Conservation (phyloP, 805 yeast genomes). For the Dipodascus albidus region DNA sequence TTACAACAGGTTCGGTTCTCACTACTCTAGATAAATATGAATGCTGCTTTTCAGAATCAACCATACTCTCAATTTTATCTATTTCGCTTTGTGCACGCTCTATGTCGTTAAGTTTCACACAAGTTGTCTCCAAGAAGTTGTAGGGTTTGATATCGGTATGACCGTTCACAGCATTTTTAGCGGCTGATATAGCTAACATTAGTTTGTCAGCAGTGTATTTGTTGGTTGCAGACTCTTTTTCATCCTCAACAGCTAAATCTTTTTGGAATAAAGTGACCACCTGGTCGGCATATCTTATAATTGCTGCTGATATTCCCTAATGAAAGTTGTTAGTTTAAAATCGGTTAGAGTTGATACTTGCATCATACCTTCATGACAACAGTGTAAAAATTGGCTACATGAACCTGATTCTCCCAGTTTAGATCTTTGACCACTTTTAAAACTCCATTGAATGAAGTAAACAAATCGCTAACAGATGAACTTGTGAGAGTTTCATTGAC, state of each 20-base stretch:
- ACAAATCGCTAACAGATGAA: constrained; percentile 56
- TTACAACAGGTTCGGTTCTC: constrained; percentile 17
- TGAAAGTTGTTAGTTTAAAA: constrained; percentile 31
- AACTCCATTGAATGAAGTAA: constrained; percentile 48
- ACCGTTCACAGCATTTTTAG: constrained; percentile 27
- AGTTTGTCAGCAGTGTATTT: constrained; percentile 4
- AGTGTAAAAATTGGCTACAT: constrained; percentile 52
- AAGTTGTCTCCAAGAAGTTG: constrained; percentile 47
- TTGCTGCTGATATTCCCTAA: not conserved
- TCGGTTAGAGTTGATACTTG: constrained; percentile 6
- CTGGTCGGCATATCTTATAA: constrained; percentile 9
- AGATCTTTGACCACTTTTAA: constrained; percentile 45
- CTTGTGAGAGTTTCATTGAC: constrained; percentile 31
- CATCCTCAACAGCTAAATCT: constrained; percentile 14
- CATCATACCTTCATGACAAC: constrained; percentile 39
- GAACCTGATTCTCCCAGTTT: constrained; percentile 55
- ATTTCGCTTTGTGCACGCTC: constrained; percentile 32
- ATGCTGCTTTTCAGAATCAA: constrained; percentile 48
- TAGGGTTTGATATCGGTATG: constrained; percentile 36
- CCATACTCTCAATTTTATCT: constrained; percentile 38
- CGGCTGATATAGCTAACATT: constrained; percentile 21
- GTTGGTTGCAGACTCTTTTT: constrained; percentile 1
- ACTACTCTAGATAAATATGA: constrained; percentile 28
- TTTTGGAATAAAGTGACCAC: constrained; percentile 18
- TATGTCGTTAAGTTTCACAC: constrained; percentile 67